These are phyloP conservation scores for Thalassiosira delicatula DNA, from an alignment of 352 stramenopile species.

Conservation along the genomic window DNA sequence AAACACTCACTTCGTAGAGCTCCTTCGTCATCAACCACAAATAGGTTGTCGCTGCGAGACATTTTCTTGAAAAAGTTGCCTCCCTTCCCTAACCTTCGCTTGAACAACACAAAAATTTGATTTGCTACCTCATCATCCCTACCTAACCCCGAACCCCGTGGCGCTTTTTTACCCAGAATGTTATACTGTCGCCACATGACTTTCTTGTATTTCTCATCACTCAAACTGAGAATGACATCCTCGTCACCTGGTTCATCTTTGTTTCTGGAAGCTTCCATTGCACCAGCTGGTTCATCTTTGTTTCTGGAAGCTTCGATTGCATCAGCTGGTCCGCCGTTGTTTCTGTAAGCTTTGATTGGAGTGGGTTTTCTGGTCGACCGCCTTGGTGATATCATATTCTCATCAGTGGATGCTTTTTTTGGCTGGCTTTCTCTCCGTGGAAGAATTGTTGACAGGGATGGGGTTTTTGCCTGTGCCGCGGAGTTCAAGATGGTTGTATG, in stretches of 20 bases:
- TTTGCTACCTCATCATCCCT: slow-evolving; percentile 19
- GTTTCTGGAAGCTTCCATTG: slow-evolving; percentile 13
- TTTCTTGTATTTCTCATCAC: slow-evolving; percentile 44
- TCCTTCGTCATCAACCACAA: slow-evolving; percentile 29
- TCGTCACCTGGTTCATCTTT: slow-evolving; percentile 2
- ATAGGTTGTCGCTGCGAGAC: slow-evolving; percentile 3
- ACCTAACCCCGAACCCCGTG: slow-evolving; percentile 1
- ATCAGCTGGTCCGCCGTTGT: slow-evolving; percentile 2
- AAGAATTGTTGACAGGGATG: neutral
- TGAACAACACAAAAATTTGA: slow-evolving; percentile 37
- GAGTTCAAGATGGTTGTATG: slow-evolving; percentile 1
- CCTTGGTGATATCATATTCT: slow-evolving; percentile 5
- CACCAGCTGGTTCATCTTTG: slow-evolving; percentile 2
- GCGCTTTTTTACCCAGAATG: slow-evolving; percentile 23
- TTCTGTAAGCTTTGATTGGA: slow-evolving; percentile 9
- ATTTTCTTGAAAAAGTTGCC: slow-evolving; percentile 40
- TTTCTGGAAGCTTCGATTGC: slow-evolving; percentile 9
- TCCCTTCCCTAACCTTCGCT: slow-evolving; percentile 17
- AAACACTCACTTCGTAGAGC: slow-evolving; percentile 40
- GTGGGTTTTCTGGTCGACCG: slow-evolving; percentile 18
- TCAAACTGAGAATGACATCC: slow-evolving; percentile 45
- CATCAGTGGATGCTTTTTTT: neutral
- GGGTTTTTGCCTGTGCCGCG: neutral
- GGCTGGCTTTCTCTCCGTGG: slow-evolving; percentile 2
- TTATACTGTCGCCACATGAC: slow-evolving; percentile 37